Evolutionary conservation across 1,284 basidiomycete genomes (phyloP), one percentile per base, ranked within the genome.

Genomic region (Moesziomyces globuligerus): DNA sequence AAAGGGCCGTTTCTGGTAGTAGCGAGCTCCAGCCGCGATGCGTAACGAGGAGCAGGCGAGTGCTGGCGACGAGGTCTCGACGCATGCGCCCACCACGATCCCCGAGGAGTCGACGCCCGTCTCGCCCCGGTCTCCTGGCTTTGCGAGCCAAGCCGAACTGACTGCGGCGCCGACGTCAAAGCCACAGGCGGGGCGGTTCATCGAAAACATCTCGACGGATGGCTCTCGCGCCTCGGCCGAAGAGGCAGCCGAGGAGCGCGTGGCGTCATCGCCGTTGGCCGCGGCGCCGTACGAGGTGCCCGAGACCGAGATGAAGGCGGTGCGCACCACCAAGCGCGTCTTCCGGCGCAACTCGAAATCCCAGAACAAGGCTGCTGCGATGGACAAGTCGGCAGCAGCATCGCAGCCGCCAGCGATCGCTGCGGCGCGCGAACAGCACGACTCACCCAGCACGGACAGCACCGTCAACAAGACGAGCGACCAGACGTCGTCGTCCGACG

Each of bases 211-310:
- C 48, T 62, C 65, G 6, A 54, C 50, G 3, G 59, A 69, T 28
- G 66, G 59, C 29, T 69, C 66, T 11, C 49, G 66, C 23, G 59
- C 53, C 26, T 69, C 66, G 26, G 66, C 51, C 49, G 66, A 69
- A 24, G 38, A 56, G 13, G 41, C 42, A 11, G 43, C 47, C 11
- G 36, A 47, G 10, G 3, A 29, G 29, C 10, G 7, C 20, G 38
- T 21, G 17, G 34, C 15, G 10, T 8, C 37, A 3, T 8, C 18
- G 5, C n/a, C n/a, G 17, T 4, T 15, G 6, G 26, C n/a, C 13
- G 29, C 50, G 13, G 42, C 26, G 20, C 4, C 36, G 3, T 13
- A 24, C 18, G 49, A 34, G 6, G 20, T 48, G 7, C 54, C 55
- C 2, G 50, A 58, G 34, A 58, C 24, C 4, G 50, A 58, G 42